Evolutionary conservation across 176 grass and related monocot genomes (phyloP).

Genomic region (Eleusine coracana): DNA sequence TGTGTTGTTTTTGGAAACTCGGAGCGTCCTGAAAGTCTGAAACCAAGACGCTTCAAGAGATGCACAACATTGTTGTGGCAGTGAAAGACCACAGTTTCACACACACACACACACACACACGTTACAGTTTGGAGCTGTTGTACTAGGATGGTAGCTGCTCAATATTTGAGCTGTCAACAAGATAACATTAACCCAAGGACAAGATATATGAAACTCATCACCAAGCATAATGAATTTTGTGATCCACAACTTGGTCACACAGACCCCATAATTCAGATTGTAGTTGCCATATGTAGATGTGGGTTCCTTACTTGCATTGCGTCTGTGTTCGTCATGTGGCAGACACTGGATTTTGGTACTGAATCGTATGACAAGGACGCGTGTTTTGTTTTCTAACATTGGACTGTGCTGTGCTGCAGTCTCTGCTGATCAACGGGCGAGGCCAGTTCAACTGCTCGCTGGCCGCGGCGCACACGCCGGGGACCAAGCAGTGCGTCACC

Average conservation of each 20-base stretch:
- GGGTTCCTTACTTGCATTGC: not conserved
- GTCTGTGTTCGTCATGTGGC: not conserved
- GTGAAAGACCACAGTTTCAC: not conserved
- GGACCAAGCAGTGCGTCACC: slow-evolving; percentile 42
- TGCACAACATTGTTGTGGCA: not conserved
- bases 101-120: not conserved
- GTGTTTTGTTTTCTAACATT: not conserved
- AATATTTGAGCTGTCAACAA: not conserved
- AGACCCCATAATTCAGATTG: not conserved
- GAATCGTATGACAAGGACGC: not conserved
- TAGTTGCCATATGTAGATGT: not conserved
- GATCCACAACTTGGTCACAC: not conserved
- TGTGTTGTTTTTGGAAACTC: not conserved
- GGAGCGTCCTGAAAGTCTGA: not conserved
- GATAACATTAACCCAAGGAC: not conserved
- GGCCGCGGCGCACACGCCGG: slow-evolving; percentile 47
- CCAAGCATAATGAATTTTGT: not conserved
- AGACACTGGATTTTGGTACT: not conserved
- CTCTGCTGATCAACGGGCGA: slow-evolving; percentile 77
- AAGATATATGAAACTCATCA: not conserved
- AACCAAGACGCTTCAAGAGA: slow-evolving; percentile 14
- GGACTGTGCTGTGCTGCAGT: slow-evolving; percentile 46
- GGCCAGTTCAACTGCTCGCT: slow-evolving; percentile 85
- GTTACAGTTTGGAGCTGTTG: not conserved
- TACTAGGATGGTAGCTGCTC: not conserved